Base-by-base conservation (phyloP, 305 asterid genomes). In the Salvia sclarea region DNA sequence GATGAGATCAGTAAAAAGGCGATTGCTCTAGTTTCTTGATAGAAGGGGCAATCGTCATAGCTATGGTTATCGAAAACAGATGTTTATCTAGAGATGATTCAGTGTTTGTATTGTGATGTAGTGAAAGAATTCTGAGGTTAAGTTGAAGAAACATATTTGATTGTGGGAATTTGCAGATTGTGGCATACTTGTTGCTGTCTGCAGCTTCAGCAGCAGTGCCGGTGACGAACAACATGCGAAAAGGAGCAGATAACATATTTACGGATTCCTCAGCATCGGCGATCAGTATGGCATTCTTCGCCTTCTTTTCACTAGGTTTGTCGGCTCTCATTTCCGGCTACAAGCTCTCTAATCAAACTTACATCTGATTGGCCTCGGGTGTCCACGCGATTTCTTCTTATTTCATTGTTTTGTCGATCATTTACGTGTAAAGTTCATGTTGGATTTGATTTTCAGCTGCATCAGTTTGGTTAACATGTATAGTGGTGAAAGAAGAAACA, bases 121-220 rank as follows among this genome's bases (percentile, higher is more conserved):
- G 3, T 9, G 41, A 35, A 35, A 35, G 41, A 3, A 59, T 59
- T 2, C 12, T 48, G 17, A 44, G 44, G 30, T 44, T 8, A 33
- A 41, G 43, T 11, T 6, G 12, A 41, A 40, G 63, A 67, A 11
- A 14, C 35, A 5, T 24, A 20, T 0, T 68, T 21, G 45, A 49
- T 16, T 2, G 35, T 55, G 18, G 1, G 14, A 14, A 8, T 54
- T 38, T 33, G 80, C 79, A 82, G 86, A 43, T 79, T 25, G 33
- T 72, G 22, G 91, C 96, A 3, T 92, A 92, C 83, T 76, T 92
- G 74, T 75, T 92, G 77, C 43, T 92, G 64, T 92, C 98, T 9
- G 79, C 95, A 28, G 95, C 95, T 53, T 92, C 98, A 65, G 76
- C 98, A 0, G 96, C 96, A 1, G 86, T 92, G 37, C 98, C 96